These are phyloP conservation scores for Lithospermum erythrorhizon DNA, from an alignment of 257 asterid genomes.

Conservation along the genomic window DNA sequence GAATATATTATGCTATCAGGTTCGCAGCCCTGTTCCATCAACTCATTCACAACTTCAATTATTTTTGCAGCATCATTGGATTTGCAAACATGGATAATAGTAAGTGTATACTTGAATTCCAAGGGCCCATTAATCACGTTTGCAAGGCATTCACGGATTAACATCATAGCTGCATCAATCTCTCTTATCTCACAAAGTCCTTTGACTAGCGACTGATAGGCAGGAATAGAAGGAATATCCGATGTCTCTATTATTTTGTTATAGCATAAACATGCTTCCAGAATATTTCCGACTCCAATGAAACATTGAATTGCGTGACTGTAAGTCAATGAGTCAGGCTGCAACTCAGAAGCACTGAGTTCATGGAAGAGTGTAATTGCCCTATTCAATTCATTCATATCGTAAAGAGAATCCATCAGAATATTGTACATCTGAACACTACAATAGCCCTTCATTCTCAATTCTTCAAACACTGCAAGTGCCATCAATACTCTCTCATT, in stretches of 20 bases:
- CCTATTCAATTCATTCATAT: conserved; percentile 44
- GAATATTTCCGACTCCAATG: conserved; percentile 40
- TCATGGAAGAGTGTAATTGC: conserved; percentile 58
- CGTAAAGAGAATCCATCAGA: conserved; percentile 58
- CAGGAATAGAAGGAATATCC: conserved; percentile 46
- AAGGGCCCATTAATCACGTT: conserved; percentile 52
- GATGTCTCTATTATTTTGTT: conserved; percentile 52
- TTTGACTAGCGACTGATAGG: conserved; percentile 54
- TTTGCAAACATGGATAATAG: conserved; percentile 64
- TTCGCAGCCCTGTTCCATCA: conserved; percentile 49
- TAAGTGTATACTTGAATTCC: conserved; percentile 70
- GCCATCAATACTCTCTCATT: conserved; percentile 28
- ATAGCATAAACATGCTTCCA: conserved; percentile 64
- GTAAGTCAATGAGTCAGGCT: conserved; percentile 50
- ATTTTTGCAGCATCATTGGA: conserved; percentile 50
- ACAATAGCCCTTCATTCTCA: conserved; percentile 34
- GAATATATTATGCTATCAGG: conserved; percentile 34
- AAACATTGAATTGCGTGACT: conserved; percentile 52
- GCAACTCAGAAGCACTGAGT: conserved; percentile 28
- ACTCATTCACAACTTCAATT: conserved; percentile 54
- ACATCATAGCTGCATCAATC: conserved; percentile 66
- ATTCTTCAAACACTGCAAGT: conserved; percentile 49
- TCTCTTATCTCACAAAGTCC: conserved; percentile 58
- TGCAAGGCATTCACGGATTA: conserved; percentile 73
- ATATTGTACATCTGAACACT: conserved; percentile 48